Percentiles rank a stretch among this genome's conserved stretches.
Conservation (phyloP, 768 basidiomycete species). For the Ramaria rubella region DNA sequence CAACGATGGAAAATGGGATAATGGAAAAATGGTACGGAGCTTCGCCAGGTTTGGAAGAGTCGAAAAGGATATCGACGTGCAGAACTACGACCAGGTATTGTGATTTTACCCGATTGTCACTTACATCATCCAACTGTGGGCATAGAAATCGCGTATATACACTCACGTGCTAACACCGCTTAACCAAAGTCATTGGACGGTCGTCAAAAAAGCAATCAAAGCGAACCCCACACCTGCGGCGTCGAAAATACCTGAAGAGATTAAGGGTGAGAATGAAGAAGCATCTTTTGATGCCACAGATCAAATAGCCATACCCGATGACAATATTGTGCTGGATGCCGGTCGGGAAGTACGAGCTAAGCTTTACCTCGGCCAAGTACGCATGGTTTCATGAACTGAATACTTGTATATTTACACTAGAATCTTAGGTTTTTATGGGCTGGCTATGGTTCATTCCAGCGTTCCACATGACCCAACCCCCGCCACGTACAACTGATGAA, state of each 20-base stretch:
- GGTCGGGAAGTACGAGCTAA: conserved; percentile 64
- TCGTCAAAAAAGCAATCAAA: conserved; percentile 9
- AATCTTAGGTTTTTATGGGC: conserved; percentile 61
- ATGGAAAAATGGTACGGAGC: conserved; percentile 67
- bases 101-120: not conserved
- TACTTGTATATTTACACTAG: conserved; percentile 10
- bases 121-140: not conserved
- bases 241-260: not conserved
- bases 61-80: conserved; percentile 26
- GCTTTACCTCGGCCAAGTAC: conserved; percentile 65
- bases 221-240: conserved; percentile 25
- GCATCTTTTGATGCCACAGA: not conserved
- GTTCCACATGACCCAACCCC: conserved; percentile 64
- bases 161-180: conserved; percentile 15
- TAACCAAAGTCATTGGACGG: conserved; percentile 14
- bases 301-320: conserved; percentile 9
- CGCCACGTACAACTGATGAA: conserved; percentile 20
- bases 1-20: conserved; percentile 57
- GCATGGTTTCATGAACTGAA: conserved; percentile 8
- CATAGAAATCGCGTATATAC: conserved; percentile 5
- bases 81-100: conserved; percentile 23
- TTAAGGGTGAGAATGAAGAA: conserved; percentile 10
- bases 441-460: conserved; percentile 86
- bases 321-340: conserved; percentile 56
- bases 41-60: conserved; percentile 58